phyloP scores from a whole-genome alignment of 139 green algal species.

The Picochlorum sp. region DNA sequence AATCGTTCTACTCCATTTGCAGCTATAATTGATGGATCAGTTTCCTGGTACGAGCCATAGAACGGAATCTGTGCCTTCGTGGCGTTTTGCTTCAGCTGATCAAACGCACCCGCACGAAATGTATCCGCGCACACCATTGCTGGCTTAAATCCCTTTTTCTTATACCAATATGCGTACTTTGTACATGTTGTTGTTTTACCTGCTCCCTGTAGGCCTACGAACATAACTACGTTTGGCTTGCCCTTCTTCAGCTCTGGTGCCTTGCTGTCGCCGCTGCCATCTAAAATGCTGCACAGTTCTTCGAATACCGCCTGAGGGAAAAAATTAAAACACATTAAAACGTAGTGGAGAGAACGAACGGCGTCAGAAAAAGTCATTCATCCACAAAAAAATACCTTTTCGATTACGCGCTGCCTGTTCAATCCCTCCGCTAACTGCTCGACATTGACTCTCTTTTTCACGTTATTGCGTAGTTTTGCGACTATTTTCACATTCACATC shows the following conservation, averaged over 20 bases:
- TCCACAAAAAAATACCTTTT: slow-evolving; percentile 55
- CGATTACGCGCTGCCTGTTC: slow-evolving; percentile 89
- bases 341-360: neutral
- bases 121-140: slow-evolving; percentile 97
- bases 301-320: slow-evolving; percentile 64
- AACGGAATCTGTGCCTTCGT: slow-evolving; percentile 89
- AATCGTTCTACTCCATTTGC: slow-evolving; percentile 84
- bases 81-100: slow-evolving; percentile 99
- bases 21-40: slow-evolving; percentile 88
- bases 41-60: slow-evolving; percentile 90
- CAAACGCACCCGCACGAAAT: slow-evolving; percentile 85
- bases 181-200: slow-evolving; percentile 98
- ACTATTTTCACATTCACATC: slow-evolving; percentile 87
- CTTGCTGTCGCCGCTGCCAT: slow-evolving; percentile 40
- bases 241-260: slow-evolving; percentile 69
- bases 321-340: neutral
- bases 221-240: slow-evolving; percentile 91
- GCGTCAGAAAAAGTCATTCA: neutral
- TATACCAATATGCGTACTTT: slow-evolving; percentile 93
- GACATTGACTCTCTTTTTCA: slow-evolving; percentile 84
- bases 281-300: slow-evolving; percentile 77
- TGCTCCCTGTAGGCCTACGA: slow-evolving; percentile 84
- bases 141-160: slow-evolving; percentile 95
- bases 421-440: slow-evolving; percentile 62
- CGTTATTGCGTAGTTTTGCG: slow-evolving; percentile 62